Evolutionary conservation across 805 yeast genomes (phyloP).

Genomic region (Kodamaea laetipori): DNA sequence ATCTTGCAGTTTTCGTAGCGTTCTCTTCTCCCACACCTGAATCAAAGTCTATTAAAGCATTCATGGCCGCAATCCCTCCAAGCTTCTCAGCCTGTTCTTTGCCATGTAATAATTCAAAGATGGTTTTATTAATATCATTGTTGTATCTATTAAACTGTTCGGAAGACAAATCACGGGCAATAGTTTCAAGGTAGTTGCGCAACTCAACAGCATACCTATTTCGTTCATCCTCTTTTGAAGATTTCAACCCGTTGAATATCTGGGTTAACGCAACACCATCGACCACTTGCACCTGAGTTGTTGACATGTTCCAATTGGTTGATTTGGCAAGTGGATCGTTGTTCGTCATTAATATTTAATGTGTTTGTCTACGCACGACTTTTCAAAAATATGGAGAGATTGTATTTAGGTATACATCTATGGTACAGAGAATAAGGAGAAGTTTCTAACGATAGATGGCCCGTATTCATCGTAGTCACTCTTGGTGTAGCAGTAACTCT

Average conservation of each 20-base stretch:
- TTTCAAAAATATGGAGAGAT: no score
- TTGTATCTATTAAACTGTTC: conserved; percentile 82
- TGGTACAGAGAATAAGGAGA: conserved; percentile 90
- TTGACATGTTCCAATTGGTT: conserved; percentile 18
- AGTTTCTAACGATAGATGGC: conserved; percentile 96
- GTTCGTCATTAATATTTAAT: conserved; percentile 2
- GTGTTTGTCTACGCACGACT: background rate
- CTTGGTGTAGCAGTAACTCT: conserved; percentile 94
- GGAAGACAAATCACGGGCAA: conserved; percentile 77
- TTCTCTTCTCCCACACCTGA: conserved; percentile 75
- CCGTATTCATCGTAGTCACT: conserved; percentile 97
- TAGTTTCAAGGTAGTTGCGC: conserved; percentile 64
- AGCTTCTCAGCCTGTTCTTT: conserved; percentile 69
- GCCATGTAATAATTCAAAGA: conserved; percentile 81
- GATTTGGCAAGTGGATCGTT: background rate
- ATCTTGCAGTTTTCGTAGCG: conserved; percentile 84
- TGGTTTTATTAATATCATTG: conserved; percentile 82
- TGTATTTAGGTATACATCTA: conserved; percentile 24
- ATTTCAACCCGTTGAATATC: conserved; percentile 54
- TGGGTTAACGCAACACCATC: conserved; percentile 55
- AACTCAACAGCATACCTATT: conserved; percentile 68
- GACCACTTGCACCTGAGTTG: conserved; percentile 35
- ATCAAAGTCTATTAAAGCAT: conserved; percentile 81
- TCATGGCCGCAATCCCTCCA: conserved; percentile 91
- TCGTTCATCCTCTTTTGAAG: conserved; percentile 45